phyloP scores from a whole-genome alignment of 257 asterid species.

The Scutellaria baicalensis region DNA sequence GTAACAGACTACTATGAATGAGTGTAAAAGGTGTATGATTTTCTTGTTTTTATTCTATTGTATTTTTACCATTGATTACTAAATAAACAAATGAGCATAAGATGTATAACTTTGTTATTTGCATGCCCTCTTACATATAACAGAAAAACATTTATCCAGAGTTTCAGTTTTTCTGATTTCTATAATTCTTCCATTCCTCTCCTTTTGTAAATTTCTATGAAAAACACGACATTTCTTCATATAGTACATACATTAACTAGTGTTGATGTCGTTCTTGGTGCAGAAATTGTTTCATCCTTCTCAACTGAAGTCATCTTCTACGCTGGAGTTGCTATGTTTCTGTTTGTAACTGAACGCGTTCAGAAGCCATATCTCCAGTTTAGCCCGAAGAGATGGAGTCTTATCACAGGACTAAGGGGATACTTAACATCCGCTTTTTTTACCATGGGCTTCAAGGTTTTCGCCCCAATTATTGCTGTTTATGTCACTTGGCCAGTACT shows the following conservation, averaged over 20 bases:
- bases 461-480: conserved; percentile 62
- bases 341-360: conserved; percentile 44
- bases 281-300: conserved; percentile 60
- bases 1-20: neutral
- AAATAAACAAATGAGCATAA: neutral
- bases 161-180: neutral
- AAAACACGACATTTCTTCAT: neutral
- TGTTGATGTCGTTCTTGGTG: conserved; percentile 25
- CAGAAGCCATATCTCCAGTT: conserved; percentile 90
- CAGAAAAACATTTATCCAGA: neutral
- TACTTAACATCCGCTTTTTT: conserved; percentile 56
- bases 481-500: conserved; percentile 78
- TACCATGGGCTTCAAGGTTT: conserved; percentile 63
- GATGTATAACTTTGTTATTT: neutral
- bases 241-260: neutral
- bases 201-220: neutral
- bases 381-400: conserved; percentile 91
- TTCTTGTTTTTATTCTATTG: neutral
- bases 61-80: neutral
- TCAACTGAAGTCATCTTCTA: conserved; percentile 60
- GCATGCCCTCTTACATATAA: neutral
- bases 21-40: neutral
- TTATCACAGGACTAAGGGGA: conserved; percentile 86
- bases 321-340: conserved; percentile 65
- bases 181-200: neutral